Evolutionary conservation across 208 protist genomes (phyloP).

Genomic region (Leishmania major): DNA sequence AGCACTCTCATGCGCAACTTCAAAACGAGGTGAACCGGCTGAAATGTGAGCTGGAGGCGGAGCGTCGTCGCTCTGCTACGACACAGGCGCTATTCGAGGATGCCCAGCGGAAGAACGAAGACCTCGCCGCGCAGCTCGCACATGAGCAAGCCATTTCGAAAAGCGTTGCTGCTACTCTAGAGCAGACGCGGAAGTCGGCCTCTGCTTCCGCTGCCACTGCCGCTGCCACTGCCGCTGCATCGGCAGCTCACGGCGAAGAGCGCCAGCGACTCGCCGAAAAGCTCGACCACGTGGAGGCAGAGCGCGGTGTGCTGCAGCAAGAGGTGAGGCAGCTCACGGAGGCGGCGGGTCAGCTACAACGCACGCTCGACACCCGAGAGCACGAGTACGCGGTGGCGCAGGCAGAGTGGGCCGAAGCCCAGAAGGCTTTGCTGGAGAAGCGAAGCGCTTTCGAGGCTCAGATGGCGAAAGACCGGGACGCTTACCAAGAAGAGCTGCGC

Average conservation of each 20-base stretch:
- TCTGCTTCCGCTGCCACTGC: conserved; percentile 3
- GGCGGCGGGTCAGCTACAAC: background rate
- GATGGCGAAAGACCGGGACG: background rate
- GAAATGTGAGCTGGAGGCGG: background rate
- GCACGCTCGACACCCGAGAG: background rate
- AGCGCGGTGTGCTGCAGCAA: background rate
- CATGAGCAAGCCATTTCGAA: conserved; percentile 28
- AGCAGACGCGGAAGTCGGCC: conserved; percentile 30
- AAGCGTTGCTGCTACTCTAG: conserved; percentile 24
- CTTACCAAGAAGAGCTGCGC: background rate
- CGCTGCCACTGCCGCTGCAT: background rate
- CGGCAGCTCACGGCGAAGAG: background rate
- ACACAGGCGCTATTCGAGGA: background rate
- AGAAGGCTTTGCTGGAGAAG: conserved; percentile 8
- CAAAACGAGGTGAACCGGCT: background rate
- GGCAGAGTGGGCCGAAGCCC: background rate
- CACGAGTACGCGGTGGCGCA: conserved; percentile 7
- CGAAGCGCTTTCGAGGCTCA: background rate
- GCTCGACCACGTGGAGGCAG: background rate
- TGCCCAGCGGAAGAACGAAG: conserved; percentile 27
- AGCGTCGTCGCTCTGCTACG: background rate
- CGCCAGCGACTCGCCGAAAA: background rate
- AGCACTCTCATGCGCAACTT: background rate
- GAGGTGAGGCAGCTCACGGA: conserved; percentile 16
- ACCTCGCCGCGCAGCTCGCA: conserved; percentile 51